phyloP scores from a whole-genome alignment of 495 filamentous ascomycete species.

The Astrothelium macrocarpum region DNA sequence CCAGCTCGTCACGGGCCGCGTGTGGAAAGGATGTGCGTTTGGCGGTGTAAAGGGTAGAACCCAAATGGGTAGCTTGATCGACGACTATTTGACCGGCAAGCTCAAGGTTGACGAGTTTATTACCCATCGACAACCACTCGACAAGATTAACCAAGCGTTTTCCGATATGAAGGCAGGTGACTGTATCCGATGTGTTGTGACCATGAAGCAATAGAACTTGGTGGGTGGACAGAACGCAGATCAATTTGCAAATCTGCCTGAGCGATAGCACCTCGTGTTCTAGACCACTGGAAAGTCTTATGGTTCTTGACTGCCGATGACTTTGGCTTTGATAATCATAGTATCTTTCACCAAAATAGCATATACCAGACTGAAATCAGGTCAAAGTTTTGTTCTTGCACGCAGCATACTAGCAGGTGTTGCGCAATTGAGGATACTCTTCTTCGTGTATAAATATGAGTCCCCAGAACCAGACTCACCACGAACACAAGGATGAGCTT shows the following conservation, averaged over 20 bases:
- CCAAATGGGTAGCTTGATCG: slow-evolving; percentile 79
- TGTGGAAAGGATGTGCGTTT: slow-evolving; percentile 97
- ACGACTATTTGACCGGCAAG: slow-evolving; percentile 78
- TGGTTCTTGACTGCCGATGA: background rate
- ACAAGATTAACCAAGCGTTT: slow-evolving; percentile 80
- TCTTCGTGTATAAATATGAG: no score
- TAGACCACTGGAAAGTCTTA: background rate
- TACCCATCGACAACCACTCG: slow-evolving; percentile 78
- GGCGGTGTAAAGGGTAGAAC: slow-evolving; percentile 95
- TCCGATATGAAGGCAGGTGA: slow-evolving; percentile 91
- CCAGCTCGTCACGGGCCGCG: slow-evolving; percentile 93
- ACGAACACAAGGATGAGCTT: no score
- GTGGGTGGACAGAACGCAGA: background rate
- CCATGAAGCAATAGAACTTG: slow-evolving; percentile 38
- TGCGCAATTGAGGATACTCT: no score
- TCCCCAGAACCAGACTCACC: no score
- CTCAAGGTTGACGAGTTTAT: slow-evolving; percentile 99
- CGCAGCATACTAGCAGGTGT: no score
- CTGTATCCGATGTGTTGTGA: slow-evolving; percentile 80
- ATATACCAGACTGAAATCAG: no score
- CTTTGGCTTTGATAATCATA: no score
- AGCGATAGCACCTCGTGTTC: background rate
- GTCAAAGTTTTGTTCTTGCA: no score
- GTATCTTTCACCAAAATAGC: no score
- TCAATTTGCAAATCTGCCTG: background rate